Evolutionary conservation across 805 yeast species (phyloP).

Genomic region (Wickerhamiella galacta): DNA sequence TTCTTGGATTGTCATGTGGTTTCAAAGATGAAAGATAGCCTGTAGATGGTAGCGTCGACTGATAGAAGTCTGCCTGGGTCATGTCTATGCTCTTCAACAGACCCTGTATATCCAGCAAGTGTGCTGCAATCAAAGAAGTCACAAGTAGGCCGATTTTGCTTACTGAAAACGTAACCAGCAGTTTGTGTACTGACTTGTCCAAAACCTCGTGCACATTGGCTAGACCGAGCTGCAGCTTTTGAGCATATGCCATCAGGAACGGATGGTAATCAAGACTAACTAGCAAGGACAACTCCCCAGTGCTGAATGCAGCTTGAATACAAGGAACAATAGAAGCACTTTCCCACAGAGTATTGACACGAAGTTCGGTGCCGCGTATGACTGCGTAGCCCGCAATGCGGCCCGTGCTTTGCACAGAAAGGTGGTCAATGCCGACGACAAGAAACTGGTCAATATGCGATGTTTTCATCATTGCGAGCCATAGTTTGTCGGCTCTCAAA

Average conservation of each 20-base stretch:
- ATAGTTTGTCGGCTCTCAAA: constrained; percentile 38
- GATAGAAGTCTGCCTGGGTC: too few relatives aligned
- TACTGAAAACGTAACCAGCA: background rate
- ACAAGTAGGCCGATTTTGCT: constrained; percentile 36
- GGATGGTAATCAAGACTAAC: constrained; percentile 73
- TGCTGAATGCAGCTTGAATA: constrained; percentile 41
- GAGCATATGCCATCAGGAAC: constrained; percentile 46
- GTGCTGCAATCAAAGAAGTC: constrained; percentile 77
- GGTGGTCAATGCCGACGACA: constrained; percentile 37
- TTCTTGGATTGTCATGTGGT: background rate
- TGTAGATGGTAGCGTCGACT: too few relatives aligned
- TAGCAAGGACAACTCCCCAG: constrained; percentile 40
- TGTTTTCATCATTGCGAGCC: constrained; percentile 54
- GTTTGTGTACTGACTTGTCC: constrained; percentile 14
- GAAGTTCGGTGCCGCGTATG: constrained; percentile 33
- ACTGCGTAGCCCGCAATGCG: constrained; percentile 60
- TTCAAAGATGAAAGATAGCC: constrained; percentile 7
- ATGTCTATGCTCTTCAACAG: constrained; percentile 8
- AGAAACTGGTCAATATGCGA: constrained; percentile 57
- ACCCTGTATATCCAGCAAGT: constrained; percentile 57
- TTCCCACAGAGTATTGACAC: constrained; percentile 61
- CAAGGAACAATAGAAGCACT: constrained; percentile 41
- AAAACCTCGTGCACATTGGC: constrained; percentile 46
- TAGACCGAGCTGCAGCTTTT: constrained; percentile 34
- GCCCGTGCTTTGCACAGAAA: constrained; percentile 47